These are phyloP conservation scores for Acer negundo DNA, from an alignment of 345 rosid genomes.

Conservation along the genomic window DNA sequence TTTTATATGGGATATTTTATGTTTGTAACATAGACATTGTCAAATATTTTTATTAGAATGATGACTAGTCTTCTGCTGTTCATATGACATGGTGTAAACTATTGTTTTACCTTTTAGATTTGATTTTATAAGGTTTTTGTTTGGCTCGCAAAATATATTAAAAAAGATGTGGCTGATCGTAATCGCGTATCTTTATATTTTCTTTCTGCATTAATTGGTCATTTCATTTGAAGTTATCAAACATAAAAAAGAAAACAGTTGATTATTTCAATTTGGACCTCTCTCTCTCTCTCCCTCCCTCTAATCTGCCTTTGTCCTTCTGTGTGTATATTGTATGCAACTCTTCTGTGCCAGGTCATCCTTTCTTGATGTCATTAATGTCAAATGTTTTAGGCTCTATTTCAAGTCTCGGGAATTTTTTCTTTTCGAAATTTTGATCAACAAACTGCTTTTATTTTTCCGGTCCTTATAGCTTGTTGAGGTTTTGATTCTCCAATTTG, in stretches of 20 bases:
- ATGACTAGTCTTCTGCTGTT: not conserved
- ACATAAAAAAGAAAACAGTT: not conserved
- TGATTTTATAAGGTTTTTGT: not conserved
- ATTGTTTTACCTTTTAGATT: slow-evolving; percentile 9
- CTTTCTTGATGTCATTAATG: not conserved
- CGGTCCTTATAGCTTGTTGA: not conserved
- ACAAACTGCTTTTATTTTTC: not conserved
- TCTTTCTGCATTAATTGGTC: not conserved
- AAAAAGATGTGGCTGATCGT: not conserved
- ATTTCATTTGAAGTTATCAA: not conserved
- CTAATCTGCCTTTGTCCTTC: not conserved
- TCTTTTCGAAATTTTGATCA: not conserved
- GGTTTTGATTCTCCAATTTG: not conserved
- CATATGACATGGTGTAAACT: not conserved
- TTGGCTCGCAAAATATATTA: not conserved
- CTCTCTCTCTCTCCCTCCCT: not conserved
- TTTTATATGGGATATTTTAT: not conserved
- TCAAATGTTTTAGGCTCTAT: not conserved
- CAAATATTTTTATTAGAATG: not conserved
- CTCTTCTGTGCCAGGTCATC: not conserved
- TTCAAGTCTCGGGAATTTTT: not conserved
- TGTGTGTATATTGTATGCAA: not conserved
- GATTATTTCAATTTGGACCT: not conserved
- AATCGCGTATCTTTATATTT: not conserved
- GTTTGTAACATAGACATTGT: not conserved